A percentile compares a stretch with the other conserved stretches of the same genome.
Evolutionary conservation across 257 asterid genomes (phyloP).

Genomic region (Jaltomata sinuosa): DNA sequence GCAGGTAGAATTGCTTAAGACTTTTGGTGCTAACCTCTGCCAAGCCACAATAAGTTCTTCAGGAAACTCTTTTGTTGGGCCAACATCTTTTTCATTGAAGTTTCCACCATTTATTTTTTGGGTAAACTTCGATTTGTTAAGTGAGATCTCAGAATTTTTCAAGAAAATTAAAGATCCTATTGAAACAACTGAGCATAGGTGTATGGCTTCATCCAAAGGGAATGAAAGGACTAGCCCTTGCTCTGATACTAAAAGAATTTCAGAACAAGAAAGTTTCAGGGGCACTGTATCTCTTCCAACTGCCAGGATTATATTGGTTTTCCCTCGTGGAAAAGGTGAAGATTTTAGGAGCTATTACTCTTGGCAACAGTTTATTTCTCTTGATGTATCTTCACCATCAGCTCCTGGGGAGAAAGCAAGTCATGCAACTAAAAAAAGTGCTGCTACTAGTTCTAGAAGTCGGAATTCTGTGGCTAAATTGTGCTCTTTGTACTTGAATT

Average conservation of each 20-base stretch:
- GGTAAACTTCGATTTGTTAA: slow-evolving; percentile 54
- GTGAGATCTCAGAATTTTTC: slow-evolving; percentile 30
- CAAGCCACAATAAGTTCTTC: slow-evolving; percentile 46
- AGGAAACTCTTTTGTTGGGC: slow-evolving; percentile 40
- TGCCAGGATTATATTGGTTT: slow-evolving; percentile 73
- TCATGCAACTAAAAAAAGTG: slow-evolving; percentile 28
- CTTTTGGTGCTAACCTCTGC: slow-evolving; percentile 50
- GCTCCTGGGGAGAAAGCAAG: slow-evolving; percentile 25
- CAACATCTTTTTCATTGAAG: slow-evolving; percentile 56
- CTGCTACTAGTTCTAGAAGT: slow-evolving; percentile 32
- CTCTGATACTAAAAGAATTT: slow-evolving; percentile 16
- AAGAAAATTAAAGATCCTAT: slow-evolving; percentile 34
- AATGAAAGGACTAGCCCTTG: slow-evolving; percentile 24
- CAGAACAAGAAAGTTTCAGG: slow-evolving; percentile 30
- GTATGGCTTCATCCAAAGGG: slow-evolving; percentile 15
- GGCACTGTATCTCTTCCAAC: slow-evolving; percentile 55
- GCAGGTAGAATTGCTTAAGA: slow-evolving; percentile 60
- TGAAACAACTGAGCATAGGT: slow-evolving; percentile 19
- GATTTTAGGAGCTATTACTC: slow-evolving; percentile 42
- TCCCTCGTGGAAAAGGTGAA: slow-evolving; percentile 36
- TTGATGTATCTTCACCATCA: slow-evolving; percentile 46
- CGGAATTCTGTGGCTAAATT: slow-evolving; percentile 27
- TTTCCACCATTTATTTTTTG: slow-evolving; percentile 71
- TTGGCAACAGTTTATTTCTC: slow-evolving; percentile 61
- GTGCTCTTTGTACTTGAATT: slow-evolving; percentile 47